phyloP scores from a whole-genome alignment of 495 filamentous ascomycete genomes.

The Talaromyces trachyspermus region DNA sequence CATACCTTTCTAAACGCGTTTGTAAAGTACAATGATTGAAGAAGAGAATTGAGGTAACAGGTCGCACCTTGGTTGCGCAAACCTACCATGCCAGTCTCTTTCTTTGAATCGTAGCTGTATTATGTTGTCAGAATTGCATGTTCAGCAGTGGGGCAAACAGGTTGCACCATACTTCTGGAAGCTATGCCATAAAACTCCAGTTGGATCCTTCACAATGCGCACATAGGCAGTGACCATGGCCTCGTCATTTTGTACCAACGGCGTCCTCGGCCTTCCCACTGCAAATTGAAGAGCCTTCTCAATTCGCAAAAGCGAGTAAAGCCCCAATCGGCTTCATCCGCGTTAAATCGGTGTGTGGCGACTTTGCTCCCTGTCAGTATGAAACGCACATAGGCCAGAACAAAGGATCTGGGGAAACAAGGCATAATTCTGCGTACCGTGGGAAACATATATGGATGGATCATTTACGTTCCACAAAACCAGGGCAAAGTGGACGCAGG shows the following conservation, averaged over 20 bases:
- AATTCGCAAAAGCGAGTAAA: constrained; percentile 90
- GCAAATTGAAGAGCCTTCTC: constrained; percentile 65
- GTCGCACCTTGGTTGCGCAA: constrained; percentile 97
- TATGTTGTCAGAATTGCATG: constrained; percentile 13
- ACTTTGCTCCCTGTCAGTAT: constrained; percentile 26
- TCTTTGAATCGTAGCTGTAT: constrained; percentile 88
- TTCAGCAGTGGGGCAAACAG: background rate
- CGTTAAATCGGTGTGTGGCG: constrained; percentile 83
- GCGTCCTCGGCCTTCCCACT: constrained; percentile 62
- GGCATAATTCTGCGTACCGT: constrained; percentile 38
- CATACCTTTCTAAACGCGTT: constrained; percentile 89
- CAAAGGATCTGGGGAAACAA: no score
- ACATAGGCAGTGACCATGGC: constrained; percentile 91
- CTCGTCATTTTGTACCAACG: constrained; percentile 81
- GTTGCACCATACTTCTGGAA: constrained; percentile 69
- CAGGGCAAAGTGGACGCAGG: constrained; percentile 90
- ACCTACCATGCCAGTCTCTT: constrained; percentile 94
- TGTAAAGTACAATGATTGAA: constrained; percentile 96
- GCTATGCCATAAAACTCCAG: constrained; percentile 98
- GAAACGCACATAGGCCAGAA: no score
- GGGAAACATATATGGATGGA: constrained; percentile 65
- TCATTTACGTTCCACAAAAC: constrained; percentile 92
- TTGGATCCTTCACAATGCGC: constrained; percentile 90
- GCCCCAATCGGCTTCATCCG: constrained; percentile 97
- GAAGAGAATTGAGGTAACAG: constrained; percentile 94